Evolutionary conservation across 2,329 filamentous ascomycete species (phyloP).

Genomic region (Fusarium chaquense): DNA sequence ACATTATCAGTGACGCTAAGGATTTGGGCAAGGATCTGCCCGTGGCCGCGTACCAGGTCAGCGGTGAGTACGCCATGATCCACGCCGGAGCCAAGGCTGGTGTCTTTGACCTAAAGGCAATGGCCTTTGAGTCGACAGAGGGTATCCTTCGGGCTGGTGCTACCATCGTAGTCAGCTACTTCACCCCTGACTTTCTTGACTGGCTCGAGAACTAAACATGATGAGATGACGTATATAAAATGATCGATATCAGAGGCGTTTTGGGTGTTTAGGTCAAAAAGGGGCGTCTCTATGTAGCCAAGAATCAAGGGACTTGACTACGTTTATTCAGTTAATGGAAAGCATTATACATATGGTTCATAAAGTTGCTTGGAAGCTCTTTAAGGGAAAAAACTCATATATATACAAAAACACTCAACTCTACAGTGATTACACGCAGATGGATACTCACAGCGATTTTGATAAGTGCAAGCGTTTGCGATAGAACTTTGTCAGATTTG

Average conservation of each 20-base stretch:
- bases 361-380: constrained; percentile 5
- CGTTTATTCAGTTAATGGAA: constrained; percentile 3
- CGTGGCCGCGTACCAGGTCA: constrained; percentile 95
- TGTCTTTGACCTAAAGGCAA: constrained; percentile 93
- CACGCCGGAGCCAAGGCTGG: constrained; percentile 95
- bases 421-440: not conserved
- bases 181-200: constrained; percentile 83
- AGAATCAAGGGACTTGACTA: constrained; percentile 20
- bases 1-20: constrained; percentile 98
- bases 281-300: constrained; percentile 21
- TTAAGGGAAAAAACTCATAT: not conserved
- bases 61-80: constrained; percentile 98
- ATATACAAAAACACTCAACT: not conserved
- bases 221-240: constrained; percentile 20
- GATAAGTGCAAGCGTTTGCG: not conserved
- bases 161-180: constrained; percentile 93
- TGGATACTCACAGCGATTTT: not conserved
- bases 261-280: constrained; percentile 21
- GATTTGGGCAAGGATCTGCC: constrained; percentile 92
- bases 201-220: constrained; percentile 67
- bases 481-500: not conserved
- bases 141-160: constrained; percentile 93
- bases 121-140: constrained; percentile 95
- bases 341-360: not conserved
- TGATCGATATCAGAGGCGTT: constrained; percentile 23